Conservation (phyloP, 2,329 filamentous ascomycete genomes). For the Mycosphaerella sp. region DNA sequence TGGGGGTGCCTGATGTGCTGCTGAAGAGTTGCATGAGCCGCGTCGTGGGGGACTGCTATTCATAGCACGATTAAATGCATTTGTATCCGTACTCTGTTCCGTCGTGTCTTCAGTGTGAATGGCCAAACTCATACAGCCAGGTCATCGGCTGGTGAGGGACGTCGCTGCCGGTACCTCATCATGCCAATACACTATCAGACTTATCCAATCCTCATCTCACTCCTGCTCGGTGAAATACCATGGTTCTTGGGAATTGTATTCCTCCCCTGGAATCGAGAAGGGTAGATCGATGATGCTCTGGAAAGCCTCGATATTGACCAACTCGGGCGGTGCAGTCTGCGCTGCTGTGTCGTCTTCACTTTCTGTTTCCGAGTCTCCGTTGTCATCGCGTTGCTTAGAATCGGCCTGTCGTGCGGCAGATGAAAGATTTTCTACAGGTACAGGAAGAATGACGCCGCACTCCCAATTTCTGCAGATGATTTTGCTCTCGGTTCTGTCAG, state of each 20-base stretch:
- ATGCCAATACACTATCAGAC: neutral
- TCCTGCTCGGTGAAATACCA: slow-evolving; percentile 39
- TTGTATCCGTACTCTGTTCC: neutral
- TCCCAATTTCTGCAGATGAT: slow-evolving; percentile 92
- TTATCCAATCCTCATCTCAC: neutral
- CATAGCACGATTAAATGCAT: neutral
- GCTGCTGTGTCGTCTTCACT: slow-evolving; percentile 11
- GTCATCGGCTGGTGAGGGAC: neutral
- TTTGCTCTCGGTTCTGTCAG: slow-evolving; percentile 64
- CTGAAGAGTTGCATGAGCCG: neutral
- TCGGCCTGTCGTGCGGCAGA: neutral
- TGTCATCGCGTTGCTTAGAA: slow-evolving; percentile 6
- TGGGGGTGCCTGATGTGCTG: neutral
- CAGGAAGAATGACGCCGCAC: slow-evolving; percentile 64
- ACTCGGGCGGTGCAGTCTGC: neutral
- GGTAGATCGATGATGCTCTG: slow-evolving; percentile 55
- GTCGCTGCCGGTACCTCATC: neutral
- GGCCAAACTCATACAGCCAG: neutral
- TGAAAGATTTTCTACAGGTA: neutral
- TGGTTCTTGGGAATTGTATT: slow-evolving; percentile 43
- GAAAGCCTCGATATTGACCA: slow-evolving; percentile 43
- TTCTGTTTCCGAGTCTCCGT: slow-evolving; percentile 18
- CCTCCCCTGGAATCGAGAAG: slow-evolving; percentile 54
- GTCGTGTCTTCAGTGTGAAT: neutral
- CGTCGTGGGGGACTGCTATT: neutral